A percentile compares a stretch with the other conserved stretches of the same genome.
phyloP scores from a whole-genome alignment of 1,284 basidiomycete species.

The Papiliotrema terrestris region DNA sequence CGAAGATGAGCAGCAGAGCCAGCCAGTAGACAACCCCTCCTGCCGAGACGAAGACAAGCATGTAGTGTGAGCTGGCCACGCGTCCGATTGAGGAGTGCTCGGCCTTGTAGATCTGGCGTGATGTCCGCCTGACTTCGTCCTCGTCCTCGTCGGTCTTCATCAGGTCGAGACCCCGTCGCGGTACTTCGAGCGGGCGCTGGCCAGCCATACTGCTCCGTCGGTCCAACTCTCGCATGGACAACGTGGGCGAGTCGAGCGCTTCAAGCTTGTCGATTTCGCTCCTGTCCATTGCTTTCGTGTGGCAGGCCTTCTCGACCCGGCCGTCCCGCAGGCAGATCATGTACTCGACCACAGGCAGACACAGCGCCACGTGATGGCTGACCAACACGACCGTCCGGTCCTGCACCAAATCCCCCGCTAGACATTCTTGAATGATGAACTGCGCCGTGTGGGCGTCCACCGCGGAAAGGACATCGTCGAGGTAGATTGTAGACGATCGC shows the following conservation, averaged over 20 bases:
- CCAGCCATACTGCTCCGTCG: neutral
- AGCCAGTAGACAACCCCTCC: constrained; percentile 49
- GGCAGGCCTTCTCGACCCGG: constrained; percentile 31
- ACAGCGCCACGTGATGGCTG: constrained; percentile 64
- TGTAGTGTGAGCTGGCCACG: constrained; percentile 35
- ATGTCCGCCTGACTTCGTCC: constrained; percentile 32
- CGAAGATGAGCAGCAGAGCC: constrained; percentile 27
- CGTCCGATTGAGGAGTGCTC: constrained; percentile 62
- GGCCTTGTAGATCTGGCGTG: constrained; percentile 64
- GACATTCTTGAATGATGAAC: constrained; percentile 40
- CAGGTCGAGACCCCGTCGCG: neutral
- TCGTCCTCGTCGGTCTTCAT: constrained; percentile 1
- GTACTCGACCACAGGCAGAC: constrained; percentile 35
- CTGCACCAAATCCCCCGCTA: constrained; percentile 55
- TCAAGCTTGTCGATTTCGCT: constrained; percentile 1
- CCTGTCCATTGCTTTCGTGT: constrained; percentile 9
- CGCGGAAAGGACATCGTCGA: constrained; percentile 47
- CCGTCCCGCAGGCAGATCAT: constrained; percentile 59
- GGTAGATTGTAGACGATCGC: constrained; percentile 61
- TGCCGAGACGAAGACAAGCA: constrained; percentile 35
- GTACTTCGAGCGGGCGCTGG: neutral
- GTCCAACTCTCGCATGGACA: neutral
- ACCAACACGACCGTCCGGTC: constrained; percentile 68
- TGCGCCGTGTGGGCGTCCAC: constrained; percentile 49
- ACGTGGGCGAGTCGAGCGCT: neutral